phyloP scores from a whole-genome alignment of 2,329 filamentous ascomycete genomes.

The Exophiala sideris region DNA sequence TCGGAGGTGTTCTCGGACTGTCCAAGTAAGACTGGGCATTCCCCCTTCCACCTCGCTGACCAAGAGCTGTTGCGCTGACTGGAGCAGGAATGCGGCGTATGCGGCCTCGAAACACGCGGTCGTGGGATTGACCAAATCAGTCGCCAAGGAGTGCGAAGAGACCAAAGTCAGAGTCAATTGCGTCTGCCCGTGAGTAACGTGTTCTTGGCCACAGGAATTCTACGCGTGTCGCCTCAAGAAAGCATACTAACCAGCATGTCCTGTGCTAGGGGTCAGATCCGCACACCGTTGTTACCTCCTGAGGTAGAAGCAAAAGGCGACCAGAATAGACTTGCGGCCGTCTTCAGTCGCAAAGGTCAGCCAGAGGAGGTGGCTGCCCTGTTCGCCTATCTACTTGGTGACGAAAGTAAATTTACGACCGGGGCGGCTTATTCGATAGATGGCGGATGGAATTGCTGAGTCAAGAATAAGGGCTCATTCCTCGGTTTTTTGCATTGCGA shows the following conservation, averaged over 20 bases:
- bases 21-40: too few species aligned
- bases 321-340: not conserved
- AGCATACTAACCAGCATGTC: not conserved
- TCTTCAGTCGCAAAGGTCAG: constrained; percentile 30
- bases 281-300: not conserved
- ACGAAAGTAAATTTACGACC: constrained; percentile 46
- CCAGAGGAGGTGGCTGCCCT: constrained; percentile 41
- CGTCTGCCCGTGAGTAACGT: too few species aligned
- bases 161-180: constrained; percentile 5
- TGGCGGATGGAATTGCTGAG: constrained; percentile 42
- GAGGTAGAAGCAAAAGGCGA: not conserved
- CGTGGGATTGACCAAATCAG: not conserved
- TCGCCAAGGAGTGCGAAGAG: not conserved
- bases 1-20: too few species aligned
- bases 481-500: too few species aligned
- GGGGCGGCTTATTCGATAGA: constrained; percentile 46
- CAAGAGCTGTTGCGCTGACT: too few species aligned
- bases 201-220: too few species aligned
- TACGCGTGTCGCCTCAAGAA: too few species aligned
- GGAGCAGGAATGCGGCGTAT: not conserved
- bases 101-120: constrained; percentile 1
- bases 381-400: constrained; percentile 48
- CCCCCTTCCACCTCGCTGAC: too few species aligned
- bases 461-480: too few species aligned
- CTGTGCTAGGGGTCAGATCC: not conserved